Conservation (phyloP, 371 early-diverging fungal species). For the Saksenaea oblongispora region DNA sequence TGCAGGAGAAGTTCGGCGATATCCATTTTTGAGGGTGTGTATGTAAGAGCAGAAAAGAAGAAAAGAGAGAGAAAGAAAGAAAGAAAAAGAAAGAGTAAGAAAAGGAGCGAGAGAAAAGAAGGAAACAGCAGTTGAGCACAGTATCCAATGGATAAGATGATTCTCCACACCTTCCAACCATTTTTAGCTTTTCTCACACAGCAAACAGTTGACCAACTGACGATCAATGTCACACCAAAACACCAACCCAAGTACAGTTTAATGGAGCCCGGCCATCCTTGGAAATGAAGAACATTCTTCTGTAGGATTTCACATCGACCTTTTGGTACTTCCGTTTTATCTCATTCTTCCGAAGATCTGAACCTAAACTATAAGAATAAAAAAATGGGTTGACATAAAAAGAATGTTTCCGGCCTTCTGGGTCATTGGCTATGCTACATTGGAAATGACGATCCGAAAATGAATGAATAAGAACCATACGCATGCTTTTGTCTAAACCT, state of each 20-base stretch:
- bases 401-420: too few species aligned
- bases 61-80: neutral
- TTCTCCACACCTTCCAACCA: neutral
- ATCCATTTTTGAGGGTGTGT: slow-evolving; percentile 13
- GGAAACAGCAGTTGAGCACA: neutral
- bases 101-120: neutral
- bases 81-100: slow-evolving; percentile 11
- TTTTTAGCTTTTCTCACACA: neutral
- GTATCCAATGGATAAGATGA: neutral
- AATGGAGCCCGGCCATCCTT: neutral
- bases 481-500: too few species aligned
- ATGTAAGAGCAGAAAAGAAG: neutral
- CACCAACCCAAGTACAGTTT: neutral
- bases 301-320: neutral
- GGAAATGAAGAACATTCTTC: neutral
- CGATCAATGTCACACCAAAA: neutral
- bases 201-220: neutral
- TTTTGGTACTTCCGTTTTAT: neutral
- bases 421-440: too few species aligned
- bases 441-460: too few species aligned
- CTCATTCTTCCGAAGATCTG: too few species aligned
- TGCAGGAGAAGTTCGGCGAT: slow-evolving; percentile 17
- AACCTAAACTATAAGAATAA: too few species aligned
- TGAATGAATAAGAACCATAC: too few species aligned
- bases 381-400: too few species aligned